Conservation (phyloP, 1,284 basidiomycete genomes). For the Cryptococcus sp. region DNA sequence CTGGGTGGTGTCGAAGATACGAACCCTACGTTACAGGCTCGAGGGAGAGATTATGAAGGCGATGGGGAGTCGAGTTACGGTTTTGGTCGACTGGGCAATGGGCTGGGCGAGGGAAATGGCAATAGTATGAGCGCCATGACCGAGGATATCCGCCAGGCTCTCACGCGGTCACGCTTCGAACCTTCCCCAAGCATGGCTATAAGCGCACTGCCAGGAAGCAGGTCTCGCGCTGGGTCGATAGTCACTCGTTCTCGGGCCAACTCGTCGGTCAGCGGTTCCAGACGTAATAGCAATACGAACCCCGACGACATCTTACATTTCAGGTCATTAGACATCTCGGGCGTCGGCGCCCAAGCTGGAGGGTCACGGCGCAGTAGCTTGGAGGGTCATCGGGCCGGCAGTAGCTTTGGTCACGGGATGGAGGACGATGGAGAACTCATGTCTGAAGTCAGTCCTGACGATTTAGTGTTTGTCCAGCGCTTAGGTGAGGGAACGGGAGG, state of each 20-base stretch:
- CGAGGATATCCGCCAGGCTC: conserved; percentile 39
- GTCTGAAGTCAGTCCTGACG: conserved; percentile 53
- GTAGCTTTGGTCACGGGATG: conserved; percentile 6
- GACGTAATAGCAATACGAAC: conserved; percentile 14
- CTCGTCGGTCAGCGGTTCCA: conserved; percentile 5
- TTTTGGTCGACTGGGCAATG: conserved; percentile 30
- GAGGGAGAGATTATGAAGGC: conserved; percentile 28
- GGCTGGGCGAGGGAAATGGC: conserved; percentile 12
- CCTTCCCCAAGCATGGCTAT: conserved; percentile 14
- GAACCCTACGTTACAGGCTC: conserved; percentile 43
- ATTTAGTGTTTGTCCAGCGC: conserved; percentile 70
- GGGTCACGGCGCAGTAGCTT: conserved; percentile 19
- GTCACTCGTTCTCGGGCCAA: conserved; percentile 7
- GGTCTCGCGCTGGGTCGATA: conserved; percentile 25
- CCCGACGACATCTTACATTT: conserved; percentile 13
- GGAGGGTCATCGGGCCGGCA: conserved; percentile 7
- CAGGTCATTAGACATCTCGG: conserved; percentile 5
- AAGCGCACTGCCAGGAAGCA: conserved; percentile 4
- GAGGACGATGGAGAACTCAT: conserved; percentile 16
- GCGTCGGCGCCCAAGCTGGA: not conserved
- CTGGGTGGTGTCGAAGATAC: conserved; percentile 33
- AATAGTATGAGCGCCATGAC: conserved; percentile 43
- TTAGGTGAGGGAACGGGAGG: conserved; percentile 96
- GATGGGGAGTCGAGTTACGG: conserved; percentile 40
- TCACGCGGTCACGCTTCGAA: conserved; percentile 29